phyloP scores from a whole-genome alignment of 78 protist species.

The Emiliania huxleyi region DNA sequence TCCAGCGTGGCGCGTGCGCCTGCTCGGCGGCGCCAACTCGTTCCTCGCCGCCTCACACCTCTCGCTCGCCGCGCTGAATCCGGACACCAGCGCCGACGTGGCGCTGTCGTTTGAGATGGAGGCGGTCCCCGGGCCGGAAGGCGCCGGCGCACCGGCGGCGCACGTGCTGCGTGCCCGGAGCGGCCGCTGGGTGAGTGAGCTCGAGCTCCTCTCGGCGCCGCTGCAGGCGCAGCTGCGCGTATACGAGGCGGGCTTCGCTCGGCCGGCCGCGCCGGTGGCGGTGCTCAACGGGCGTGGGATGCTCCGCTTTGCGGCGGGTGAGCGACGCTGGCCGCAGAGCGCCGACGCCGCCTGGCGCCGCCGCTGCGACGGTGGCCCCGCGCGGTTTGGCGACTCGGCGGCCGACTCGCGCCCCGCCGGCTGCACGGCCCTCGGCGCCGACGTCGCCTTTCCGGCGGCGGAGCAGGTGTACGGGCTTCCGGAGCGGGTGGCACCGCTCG shows the following conservation, averaged over 20 bases:
- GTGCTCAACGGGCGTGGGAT: neutral
- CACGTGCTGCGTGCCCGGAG: neutral
- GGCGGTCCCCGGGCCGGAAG: neutral
- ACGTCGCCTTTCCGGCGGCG: neutral
- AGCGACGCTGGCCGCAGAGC: neutral
- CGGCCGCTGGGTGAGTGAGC: neutral
- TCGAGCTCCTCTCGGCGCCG: neutral
- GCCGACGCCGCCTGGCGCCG: neutral
- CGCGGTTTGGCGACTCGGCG: neutral
- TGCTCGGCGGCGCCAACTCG: neutral
- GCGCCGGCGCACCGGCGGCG: neutral
- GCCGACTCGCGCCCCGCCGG: neutral
- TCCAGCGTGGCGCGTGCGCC: neutral
- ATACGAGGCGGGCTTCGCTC: neutral
- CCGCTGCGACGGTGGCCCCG: neutral
- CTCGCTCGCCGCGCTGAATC: neutral
- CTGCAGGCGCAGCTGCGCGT: neutral
- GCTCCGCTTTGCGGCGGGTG: neutral
- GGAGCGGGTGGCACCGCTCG: neutral
- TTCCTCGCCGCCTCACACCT: neutral
- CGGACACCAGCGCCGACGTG: neutral
- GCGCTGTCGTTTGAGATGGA: neutral
- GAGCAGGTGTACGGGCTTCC: neutral
- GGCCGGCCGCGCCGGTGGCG: neutral
- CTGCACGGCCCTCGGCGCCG: neutral